Conservation (phyloP, 2,329 filamentous ascomycete genomes). For the Neurospora sp. region DNA sequence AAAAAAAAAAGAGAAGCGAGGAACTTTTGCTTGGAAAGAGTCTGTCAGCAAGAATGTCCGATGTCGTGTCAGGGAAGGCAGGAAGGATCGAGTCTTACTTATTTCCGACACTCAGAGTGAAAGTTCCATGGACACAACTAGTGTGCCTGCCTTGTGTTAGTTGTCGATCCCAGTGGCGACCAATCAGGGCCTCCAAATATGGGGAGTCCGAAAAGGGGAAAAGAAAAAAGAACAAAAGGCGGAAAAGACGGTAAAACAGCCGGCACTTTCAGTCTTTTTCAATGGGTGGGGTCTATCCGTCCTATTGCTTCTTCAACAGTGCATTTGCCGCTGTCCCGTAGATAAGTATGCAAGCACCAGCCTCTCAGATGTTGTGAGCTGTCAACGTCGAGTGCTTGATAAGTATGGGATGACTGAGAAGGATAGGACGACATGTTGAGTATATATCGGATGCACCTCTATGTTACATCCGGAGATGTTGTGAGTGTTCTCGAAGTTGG, state of each 20-base stretch:
- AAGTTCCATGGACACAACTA: no score
- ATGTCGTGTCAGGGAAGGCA: background rate
- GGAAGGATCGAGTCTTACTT: background rate
- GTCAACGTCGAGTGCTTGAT: background rate
- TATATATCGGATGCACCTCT: background rate
- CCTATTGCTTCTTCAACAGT: background rate
- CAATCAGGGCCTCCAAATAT: background rate
- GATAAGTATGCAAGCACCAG: background rate
- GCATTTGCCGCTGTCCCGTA: background rate
- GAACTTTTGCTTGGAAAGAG: background rate
- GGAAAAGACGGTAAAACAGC: background rate
- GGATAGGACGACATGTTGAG: background rate
- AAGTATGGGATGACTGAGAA: background rate
- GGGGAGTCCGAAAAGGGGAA: background rate
- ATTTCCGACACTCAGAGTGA: background rate
- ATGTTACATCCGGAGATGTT: background rate
- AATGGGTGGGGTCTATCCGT: background rate
- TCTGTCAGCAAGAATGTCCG: background rate
- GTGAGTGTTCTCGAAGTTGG: background rate
- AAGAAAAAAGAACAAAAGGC: background rate
- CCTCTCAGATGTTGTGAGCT: background rate
- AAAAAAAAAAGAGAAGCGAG: background rate
- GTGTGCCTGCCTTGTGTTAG: background rate
- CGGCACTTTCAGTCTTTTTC: background rate
- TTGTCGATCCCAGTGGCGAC: background rate